Conservation (phyloP, 345 rosid species). For the Brassica napus region DNA sequence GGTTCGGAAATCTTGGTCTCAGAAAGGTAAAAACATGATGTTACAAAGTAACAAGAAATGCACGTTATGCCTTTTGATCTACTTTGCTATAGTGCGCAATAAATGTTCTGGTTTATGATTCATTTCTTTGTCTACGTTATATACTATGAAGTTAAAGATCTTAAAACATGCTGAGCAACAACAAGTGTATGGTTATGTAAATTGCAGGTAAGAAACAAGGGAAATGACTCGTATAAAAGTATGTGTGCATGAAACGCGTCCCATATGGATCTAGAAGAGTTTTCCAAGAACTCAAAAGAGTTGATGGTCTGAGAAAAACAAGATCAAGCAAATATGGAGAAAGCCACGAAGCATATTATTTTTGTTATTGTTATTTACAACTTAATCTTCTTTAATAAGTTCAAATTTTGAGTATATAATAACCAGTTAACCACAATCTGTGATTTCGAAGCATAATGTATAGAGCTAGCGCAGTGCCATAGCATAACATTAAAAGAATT, state of each 20-base stretch:
- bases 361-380: neutral
- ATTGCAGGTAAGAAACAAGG: conserved; percentile 58
- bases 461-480: conserved; percentile 6
- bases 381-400: neutral
- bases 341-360: conserved; percentile 3
- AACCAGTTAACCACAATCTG: neutral
- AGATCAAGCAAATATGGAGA: conserved; percentile 29
- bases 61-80: neutral
- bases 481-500: neutral
- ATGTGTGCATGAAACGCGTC: conserved; percentile 19
- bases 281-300: conserved; percentile 16
- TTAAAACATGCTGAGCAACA: conserved; percentile 7
- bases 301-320: conserved; percentile 18
- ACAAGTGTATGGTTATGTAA: conserved; percentile 21
- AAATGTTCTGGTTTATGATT: neutral
- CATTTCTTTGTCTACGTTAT: neutral
- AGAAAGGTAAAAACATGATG: conserved; percentile 58
- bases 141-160: neutral
- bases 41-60: neutral
- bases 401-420: conserved; percentile 8
- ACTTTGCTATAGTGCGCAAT: neutral
- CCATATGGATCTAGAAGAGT: conserved; percentile 14
- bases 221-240: conserved; percentile 42
- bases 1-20: conserved; percentile 87
- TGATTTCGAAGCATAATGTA: conserved; percentile 19